phyloP scores from a whole-genome alignment of 192 early-diverging fungal genomes.

The Fimicolochytrium jonesii region DNA sequence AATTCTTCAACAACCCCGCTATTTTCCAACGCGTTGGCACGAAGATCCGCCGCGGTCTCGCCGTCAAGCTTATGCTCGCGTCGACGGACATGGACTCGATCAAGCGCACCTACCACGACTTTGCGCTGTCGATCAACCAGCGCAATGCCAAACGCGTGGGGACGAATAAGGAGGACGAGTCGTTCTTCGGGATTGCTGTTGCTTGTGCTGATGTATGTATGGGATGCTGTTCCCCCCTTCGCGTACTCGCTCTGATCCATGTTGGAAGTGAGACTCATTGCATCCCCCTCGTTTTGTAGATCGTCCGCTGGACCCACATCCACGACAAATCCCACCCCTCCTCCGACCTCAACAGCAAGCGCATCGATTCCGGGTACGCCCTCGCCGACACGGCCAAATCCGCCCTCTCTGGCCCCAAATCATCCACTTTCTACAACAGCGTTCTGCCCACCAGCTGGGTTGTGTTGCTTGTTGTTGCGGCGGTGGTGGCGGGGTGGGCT shows the following conservation, averaged over 20 bases:
- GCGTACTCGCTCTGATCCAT: not conserved
- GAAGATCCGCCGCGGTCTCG: constrained; percentile 76
- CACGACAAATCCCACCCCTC: too few relatives aligned
- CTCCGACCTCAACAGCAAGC: too few relatives aligned
- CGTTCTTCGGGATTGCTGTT: constrained; percentile 30
- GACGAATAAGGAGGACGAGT: constrained; percentile 31
- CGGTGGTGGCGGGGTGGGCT: too few relatives aligned
- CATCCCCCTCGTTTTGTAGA: constrained; percentile 14
- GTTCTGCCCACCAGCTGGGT: too few relatives aligned
- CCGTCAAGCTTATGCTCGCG: constrained; percentile 43
- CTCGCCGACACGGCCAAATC: too few relatives aligned
- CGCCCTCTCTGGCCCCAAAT: too few relatives aligned
- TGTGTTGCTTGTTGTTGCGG: too few relatives aligned
- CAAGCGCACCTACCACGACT: constrained; percentile 37
- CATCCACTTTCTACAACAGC: too few relatives aligned
- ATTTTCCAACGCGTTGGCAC: constrained; percentile 71
- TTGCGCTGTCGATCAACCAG: constrained; percentile 32
- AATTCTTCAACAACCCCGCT: constrained; percentile 81
- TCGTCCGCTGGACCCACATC: constrained; percentile 36
- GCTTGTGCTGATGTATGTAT: constrained; percentile 41
- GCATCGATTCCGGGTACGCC: too few relatives aligned
- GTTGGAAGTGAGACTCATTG: too few relatives aligned
- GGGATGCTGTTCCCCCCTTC: not conserved
- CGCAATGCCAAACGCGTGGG: constrained; percentile 29
- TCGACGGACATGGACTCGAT: constrained; percentile 38